phyloP scores from a whole-genome alignment of 2,329 filamentous ascomycete species.

The Aspergillus eucalypticola region DNA sequence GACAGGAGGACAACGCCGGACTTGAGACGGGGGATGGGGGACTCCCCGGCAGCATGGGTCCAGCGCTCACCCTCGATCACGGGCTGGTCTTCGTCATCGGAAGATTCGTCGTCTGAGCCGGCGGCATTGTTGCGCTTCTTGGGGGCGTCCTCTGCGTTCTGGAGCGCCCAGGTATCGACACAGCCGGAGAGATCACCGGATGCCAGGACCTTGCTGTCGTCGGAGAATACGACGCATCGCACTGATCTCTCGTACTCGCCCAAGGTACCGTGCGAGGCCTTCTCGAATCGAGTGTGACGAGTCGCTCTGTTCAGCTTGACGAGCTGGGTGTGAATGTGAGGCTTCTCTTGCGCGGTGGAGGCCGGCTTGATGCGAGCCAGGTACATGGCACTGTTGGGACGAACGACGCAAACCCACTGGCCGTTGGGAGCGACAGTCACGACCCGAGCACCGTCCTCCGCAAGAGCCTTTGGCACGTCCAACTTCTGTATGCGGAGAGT shows the following conservation, averaged over 20 bases:
- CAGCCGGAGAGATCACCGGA: constrained; percentile 80
- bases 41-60: constrained; percentile 70
- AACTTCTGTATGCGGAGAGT: constrained; percentile 71
- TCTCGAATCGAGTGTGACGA: constrained; percentile 38
- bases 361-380: constrained; percentile 51
- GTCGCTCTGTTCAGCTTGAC: constrained; percentile 42
- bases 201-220: constrained; percentile 76
- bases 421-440: constrained; percentile 55
- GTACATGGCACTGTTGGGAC: constrained; percentile 60
- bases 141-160: constrained; percentile 48
- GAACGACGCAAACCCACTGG: constrained; percentile 53
- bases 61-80: constrained; percentile 66
- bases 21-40: constrained; percentile 68
- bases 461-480: constrained; percentile 59
- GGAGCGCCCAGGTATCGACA: constrained; percentile 81
- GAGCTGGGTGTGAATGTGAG: constrained; percentile 47
- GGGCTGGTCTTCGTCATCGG: constrained; percentile 52
- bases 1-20: constrained; percentile 67
- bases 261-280: constrained; percentile 64
- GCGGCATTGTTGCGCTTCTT: constrained; percentile 46
- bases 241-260: constrained; percentile 77
- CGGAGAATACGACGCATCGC: constrained; percentile 73
- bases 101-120: constrained; percentile 49
- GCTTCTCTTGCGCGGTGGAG: constrained; percentile 46
- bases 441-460: constrained; percentile 65